These are phyloP conservation scores for Curvularia verruculosa DNA, from an alignment of 2,329 filamentous ascomycete genomes.

Conservation along the genomic window DNA sequence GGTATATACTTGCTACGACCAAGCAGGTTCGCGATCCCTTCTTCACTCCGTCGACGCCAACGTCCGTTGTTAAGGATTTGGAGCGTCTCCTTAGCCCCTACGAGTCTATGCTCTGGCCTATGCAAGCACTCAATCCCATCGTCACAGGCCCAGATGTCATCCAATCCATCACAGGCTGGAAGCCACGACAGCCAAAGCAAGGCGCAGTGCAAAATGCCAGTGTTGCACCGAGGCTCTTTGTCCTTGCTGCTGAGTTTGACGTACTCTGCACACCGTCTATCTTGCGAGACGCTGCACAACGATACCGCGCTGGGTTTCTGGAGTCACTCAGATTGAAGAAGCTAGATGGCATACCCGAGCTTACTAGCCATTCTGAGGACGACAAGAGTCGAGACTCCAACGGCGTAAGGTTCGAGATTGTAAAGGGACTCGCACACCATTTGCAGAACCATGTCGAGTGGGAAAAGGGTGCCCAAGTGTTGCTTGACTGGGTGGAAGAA, in stretches of 20 bases:
- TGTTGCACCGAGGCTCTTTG: slow-evolving; percentile 23
- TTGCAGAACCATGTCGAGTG: slow-evolving; percentile 60
- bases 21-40: slow-evolving; percentile 58
- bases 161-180: slow-evolving; percentile 41
- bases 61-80: slow-evolving; percentile 51
- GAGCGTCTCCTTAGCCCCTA: slow-evolving; percentile 55
- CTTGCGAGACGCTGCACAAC: slow-evolving; percentile 47
- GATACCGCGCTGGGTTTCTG: slow-evolving; percentile 47
- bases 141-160: slow-evolving; percentile 52
- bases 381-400: slow-evolving; percentile 4
- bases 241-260: slow-evolving; percentile 36
- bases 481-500: slow-evolving; percentile 30
- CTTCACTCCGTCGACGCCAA: slow-evolving; percentile 56
- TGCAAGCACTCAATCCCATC: slow-evolving; percentile 57
- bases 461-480: slow-evolving; percentile 55
- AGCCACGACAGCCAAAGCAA: slow-evolving; percentile 46
- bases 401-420: slow-evolving; percentile 52
- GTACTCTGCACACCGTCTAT: slow-evolving; percentile 37
- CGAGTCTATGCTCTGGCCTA: slow-evolving; percentile 60
- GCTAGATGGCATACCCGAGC: slow-evolving; percentile 33
- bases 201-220: background rate
- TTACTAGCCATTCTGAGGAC: slow-evolving; percentile 6
- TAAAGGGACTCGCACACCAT: slow-evolving; percentile 59
- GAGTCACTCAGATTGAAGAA: slow-evolving; percentile 40
- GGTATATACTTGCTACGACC: slow-evolving; percentile 60